Percentiles rank a stretch among this genome's conserved stretches.
Evolutionary conservation across 805 yeast species (phyloP).

Genomic region (Novakomyces olei): DNA sequence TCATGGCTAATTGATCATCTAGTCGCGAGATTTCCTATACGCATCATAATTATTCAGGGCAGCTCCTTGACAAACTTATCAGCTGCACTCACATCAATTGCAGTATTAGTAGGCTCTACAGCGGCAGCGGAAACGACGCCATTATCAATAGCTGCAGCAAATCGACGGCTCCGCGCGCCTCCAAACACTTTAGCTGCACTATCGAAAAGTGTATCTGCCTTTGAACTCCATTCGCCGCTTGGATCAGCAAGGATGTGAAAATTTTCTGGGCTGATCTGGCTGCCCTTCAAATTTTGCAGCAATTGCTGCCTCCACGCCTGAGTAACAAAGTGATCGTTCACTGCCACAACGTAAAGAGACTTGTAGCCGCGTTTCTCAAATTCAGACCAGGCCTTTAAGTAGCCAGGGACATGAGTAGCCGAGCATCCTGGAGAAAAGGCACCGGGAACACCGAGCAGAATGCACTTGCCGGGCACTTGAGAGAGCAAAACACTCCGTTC

Average conservation of each 20-base stretch:
- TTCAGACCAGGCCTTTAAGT: conserved; percentile 26
- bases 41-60: no score
- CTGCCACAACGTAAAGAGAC: conserved; percentile 47
- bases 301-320: conserved; percentile 47
- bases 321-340: conserved; percentile 70
- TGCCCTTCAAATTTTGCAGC: conserved; percentile 10
- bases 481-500: no score
- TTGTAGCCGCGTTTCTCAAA: conserved; percentile 45
- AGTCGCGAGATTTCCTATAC: no score
- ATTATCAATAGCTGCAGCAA: conserved; percentile 51
- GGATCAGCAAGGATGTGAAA: conserved; percentile 57
- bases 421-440: conserved; percentile 61
- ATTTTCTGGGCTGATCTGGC: no score
- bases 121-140: conserved; percentile 34
- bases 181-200: conserved; percentile 63
- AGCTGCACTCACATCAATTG: neutral
- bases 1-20: no score
- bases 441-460: conserved; percentile 45
- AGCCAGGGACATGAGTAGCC: conserved; percentile 55
- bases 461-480: no score
- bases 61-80: neutral
- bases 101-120: neutral
- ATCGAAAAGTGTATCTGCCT: conserved; percentile 47
- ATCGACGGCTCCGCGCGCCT: conserved; percentile 49
- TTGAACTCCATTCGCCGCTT: conserved; percentile 42